phyloP scores from a whole-genome alignment of 371 early-diverging fungal genomes.

The Thermomucor indicae-seudaticae region DNA sequence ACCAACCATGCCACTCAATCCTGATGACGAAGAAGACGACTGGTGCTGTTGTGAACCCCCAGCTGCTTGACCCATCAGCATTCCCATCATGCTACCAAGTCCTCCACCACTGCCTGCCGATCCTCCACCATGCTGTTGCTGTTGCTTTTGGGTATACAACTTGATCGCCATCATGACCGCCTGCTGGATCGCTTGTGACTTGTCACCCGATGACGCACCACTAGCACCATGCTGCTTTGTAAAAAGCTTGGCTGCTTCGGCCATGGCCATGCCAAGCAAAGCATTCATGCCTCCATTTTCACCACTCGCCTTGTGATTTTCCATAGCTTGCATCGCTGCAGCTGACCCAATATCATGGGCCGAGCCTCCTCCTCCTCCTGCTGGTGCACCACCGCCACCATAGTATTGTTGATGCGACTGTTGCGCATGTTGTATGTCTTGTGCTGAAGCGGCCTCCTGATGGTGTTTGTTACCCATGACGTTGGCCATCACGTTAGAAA shows the following conservation, averaged over 20 bases:
- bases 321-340: conserved; percentile 47
- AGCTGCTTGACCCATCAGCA: conserved; percentile 25
- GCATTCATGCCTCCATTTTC: conserved; percentile 32
- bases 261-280: conserved; percentile 51
- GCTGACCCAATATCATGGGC: conserved; percentile 48
- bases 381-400: conserved; percentile 3
- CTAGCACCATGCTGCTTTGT: conserved; percentile 14
- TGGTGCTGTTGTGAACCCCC: conserved; percentile 14
- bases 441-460: conserved; percentile 12
- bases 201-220: conserved; percentile 17
- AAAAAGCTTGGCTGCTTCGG: conserved; percentile 43
- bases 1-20: conserved; percentile 29
- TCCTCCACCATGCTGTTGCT: conserved; percentile 10
- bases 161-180: conserved; percentile 51
- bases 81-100: conserved; percentile 14
- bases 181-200: conserved; percentile 34
- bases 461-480: conserved; percentile 18
- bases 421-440: conserved; percentile 26
- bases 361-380: too few species aligned
- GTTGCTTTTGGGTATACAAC: conserved; percentile 44
- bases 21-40: conserved; percentile 6
- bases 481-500: conserved; percentile 17
- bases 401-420: conserved; percentile 24
- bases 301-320: conserved; percentile 21
- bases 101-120: conserved; percentile 17